A percentile compares a stretch with the other conserved stretches of the same genome.
phyloP scores from a whole-genome alignment of 2,329 filamentous ascomycete genomes.

The Parafenestella ontariensis region DNA sequence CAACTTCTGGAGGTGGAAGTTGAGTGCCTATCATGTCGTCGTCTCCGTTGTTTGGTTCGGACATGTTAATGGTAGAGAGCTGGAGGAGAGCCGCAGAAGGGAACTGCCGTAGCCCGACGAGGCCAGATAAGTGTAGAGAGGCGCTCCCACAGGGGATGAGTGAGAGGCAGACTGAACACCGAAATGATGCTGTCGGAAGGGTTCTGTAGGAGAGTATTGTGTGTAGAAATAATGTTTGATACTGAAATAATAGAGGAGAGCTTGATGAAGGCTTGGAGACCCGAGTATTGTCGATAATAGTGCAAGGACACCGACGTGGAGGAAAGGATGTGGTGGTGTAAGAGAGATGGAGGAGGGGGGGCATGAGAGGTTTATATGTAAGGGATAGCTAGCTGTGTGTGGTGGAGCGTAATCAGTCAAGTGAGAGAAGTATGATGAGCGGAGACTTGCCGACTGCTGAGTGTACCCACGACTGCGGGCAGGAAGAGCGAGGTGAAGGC shows the following conservation, averaged over 20 bases:
- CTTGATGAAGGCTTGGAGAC: neutral
- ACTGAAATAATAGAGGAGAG: neutral
- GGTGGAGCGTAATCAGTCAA: neutral
- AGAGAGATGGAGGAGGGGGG: neutral
- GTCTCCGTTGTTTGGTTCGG: conserved; percentile 3
- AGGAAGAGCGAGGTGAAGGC: neutral
- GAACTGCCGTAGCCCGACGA: too few species aligned
- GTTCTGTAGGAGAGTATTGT: neutral
- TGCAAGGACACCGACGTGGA: neutral
- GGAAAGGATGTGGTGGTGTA: conserved; percentile 1
- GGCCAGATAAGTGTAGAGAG: too few species aligned
- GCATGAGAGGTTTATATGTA: neutral
- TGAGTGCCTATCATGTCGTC: conserved; percentile 4
- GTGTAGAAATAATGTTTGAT: neutral
- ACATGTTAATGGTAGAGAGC: too few species aligned
- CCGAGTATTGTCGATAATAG: neutral
- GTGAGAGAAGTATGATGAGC: neutral
- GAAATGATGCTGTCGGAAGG: too few species aligned
- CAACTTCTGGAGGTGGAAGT: neutral
- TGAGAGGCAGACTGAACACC: too few species aligned
- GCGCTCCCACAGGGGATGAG: too few species aligned
- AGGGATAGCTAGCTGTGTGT: too few species aligned
- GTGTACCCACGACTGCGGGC: neutral
- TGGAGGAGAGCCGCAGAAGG: too few species aligned
- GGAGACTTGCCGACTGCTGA: conserved; percentile 1